Conservation (phyloP, 106 monocot genomes). For the Cymbidium sinense region DNA sequence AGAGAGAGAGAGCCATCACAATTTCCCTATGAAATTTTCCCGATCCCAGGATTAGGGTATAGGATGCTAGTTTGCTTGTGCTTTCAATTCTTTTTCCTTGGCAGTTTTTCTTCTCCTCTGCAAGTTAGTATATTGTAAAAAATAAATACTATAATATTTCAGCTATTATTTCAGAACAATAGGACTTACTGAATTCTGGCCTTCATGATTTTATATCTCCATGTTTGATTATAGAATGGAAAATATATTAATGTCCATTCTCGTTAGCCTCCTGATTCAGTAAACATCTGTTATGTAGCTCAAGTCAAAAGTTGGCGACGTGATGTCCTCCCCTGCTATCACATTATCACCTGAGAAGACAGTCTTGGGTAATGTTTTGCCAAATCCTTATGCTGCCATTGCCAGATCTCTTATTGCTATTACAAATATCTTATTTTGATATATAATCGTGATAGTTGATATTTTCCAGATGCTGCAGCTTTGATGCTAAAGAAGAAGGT, state of each 20-base stretch:
- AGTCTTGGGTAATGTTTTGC: constrained; percentile 51
- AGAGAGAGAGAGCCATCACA: too few relatives aligned
- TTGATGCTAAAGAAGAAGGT: constrained; percentile 61
- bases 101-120: background rate
- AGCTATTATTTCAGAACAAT: background rate
- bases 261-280: background rate
- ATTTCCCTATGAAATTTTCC: too few relatives aligned
- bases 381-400: background rate
- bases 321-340: constrained; percentile 84
- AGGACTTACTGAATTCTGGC: background rate
- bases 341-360: constrained; percentile 69
- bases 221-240: background rate
- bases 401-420: background rate
- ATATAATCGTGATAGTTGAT: background rate
- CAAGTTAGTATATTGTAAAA: background rate
- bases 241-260: background rate
- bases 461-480: constrained; percentile 53
- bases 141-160: background rate
- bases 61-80: background rate
- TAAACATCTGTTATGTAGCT: constrained; percentile 31
- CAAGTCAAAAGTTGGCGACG: constrained; percentile 64
- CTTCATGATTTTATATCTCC: background rate
- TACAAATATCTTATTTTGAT: background rate
- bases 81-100: background rate
- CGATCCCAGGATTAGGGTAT: too few relatives aligned